Percentiles rank a stretch among this genome's conserved stretches.
These are phyloP conservation scores for Parachlorella kessleri DNA, from an alignment of 139 green algal species.

Conservation along the genomic window DNA sequence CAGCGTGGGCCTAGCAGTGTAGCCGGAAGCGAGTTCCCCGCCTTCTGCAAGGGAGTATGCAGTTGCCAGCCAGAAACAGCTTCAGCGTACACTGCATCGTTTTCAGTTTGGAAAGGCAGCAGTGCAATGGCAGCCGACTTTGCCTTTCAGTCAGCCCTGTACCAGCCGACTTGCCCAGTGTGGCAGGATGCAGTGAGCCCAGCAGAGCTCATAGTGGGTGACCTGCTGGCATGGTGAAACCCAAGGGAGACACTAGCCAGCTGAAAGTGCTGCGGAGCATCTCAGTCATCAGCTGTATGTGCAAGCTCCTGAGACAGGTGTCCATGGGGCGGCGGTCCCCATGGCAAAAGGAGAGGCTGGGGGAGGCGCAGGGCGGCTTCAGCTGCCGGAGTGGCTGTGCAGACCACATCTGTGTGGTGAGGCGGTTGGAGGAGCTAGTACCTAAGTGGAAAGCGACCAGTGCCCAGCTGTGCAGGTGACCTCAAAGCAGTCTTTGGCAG, in stretches of 20 bases:
- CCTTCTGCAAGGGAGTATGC: neutral
- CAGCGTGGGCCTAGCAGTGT: neutral
- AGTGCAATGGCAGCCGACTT: neutral
- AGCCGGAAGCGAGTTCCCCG: neutral
- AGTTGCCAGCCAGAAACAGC: neutral
- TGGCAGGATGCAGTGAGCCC: neutral
- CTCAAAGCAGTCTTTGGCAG: slow-evolving; percentile 22
- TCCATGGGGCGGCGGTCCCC: slow-evolving; percentile 1
- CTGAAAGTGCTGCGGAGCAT: slow-evolving; percentile 8
- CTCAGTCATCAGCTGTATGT: neutral
- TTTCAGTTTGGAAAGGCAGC: slow-evolving; percentile 8
- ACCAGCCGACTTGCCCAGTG: neutral
- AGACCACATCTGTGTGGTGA: slow-evolving; percentile 5
- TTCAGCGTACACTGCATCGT: neutral
- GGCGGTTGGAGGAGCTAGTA: slow-evolving; percentile 1
- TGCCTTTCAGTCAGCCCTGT: neutral
- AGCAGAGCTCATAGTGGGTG: slow-evolving; percentile 3
- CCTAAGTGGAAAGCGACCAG: neutral
- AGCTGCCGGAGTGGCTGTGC: neutral
- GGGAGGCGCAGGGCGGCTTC: slow-evolving; percentile 9
- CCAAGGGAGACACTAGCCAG: neutral
- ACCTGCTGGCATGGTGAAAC: neutral
- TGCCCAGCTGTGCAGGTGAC: slow-evolving; percentile 14
- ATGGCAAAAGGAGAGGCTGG: slow-evolving; percentile 1
- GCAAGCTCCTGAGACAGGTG: slow-evolving; percentile 5